Conservation (phyloP, 257 asterid genomes). For the Marsdenia floribunda region DNA sequence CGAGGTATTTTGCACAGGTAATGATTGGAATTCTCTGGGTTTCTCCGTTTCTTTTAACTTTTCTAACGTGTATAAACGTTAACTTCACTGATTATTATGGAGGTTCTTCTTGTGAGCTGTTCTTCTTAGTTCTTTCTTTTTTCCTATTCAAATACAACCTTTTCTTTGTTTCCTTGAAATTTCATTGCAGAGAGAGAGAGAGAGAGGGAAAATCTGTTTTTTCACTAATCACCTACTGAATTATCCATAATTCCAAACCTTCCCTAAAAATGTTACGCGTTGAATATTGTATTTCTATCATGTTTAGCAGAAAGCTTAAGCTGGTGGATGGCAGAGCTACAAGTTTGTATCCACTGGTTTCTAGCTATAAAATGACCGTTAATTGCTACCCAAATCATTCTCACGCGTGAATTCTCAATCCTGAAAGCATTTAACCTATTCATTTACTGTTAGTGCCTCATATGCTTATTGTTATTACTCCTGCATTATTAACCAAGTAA, state of each 20-base stretch:
- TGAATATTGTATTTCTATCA: background rate
- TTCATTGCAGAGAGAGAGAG: background rate
- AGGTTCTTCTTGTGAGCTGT: background rate
- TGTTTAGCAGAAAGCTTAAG: background rate
- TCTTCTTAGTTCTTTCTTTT: background rate
- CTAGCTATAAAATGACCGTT: background rate
- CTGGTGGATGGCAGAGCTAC: background rate
- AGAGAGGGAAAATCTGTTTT: background rate
- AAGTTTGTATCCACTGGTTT: background rate
- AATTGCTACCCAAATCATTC: background rate
- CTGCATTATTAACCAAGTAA: background rate
- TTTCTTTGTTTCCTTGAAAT: too few relatives aligned
- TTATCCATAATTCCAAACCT: too few relatives aligned
- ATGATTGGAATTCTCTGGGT: background rate
- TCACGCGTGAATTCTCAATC: background rate
- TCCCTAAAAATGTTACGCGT: too few relatives aligned
- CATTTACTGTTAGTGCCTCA: background rate
- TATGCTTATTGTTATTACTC: background rate
- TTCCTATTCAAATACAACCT: too few relatives aligned
- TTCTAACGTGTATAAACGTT: background rate
- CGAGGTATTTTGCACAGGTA: conserved; percentile 2
- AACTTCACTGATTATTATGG: background rate
- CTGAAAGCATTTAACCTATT: background rate
- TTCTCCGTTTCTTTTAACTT: background rate
- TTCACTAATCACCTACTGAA: background rate